Conservation (phyloP, 495 filamentous ascomycete genomes). For the Xylaria longipes region DNA sequence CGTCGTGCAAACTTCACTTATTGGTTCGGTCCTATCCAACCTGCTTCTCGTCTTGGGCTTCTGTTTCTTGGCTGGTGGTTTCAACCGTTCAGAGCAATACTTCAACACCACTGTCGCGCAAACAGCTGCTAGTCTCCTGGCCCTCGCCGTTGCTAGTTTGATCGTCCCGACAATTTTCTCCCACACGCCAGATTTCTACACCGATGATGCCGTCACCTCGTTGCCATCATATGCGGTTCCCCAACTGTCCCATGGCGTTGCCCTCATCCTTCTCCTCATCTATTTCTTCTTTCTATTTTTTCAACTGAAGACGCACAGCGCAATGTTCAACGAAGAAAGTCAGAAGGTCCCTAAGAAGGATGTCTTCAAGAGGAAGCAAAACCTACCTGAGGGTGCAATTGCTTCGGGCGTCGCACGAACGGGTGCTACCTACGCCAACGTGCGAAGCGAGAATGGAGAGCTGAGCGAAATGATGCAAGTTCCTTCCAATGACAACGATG, state of each 20-base stretch:
- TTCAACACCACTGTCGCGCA: slow-evolving; percentile 96
- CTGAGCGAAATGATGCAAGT: slow-evolving; percentile 45
- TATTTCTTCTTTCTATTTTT: slow-evolving; percentile 82
- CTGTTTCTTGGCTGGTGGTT: slow-evolving; percentile 90
- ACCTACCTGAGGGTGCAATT: slow-evolving; percentile 61
- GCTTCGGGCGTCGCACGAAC: slow-evolving; percentile 65
- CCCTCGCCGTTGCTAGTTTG: slow-evolving; percentile 77
- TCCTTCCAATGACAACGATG: slow-evolving; percentile 45
- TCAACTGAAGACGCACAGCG: slow-evolving; percentile 78
- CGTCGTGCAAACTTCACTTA: slow-evolving; percentile 91
- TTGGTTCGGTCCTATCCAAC: slow-evolving; percentile 91
- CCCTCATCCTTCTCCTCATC: slow-evolving; percentile 76
- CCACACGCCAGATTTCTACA: slow-evolving; percentile 46
- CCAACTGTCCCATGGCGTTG: slow-evolving; percentile 71
- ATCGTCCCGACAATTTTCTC: slow-evolving; percentile 86
- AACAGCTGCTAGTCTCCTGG: slow-evolving; percentile 82
- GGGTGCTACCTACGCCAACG: slow-evolving; percentile 51
- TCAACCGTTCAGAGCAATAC: slow-evolving; percentile 79
- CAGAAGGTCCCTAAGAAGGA: slow-evolving; percentile 65
- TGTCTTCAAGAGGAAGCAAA: slow-evolving; percentile 49
- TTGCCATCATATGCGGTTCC: slow-evolving; percentile 52
- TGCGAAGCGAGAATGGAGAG: slow-evolving; percentile 54
- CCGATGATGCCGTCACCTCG: slow-evolving; percentile 27
- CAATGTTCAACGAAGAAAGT: slow-evolving; percentile 75
- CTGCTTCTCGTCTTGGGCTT: slow-evolving; percentile 90